Evolutionary conservation across 495 filamentous ascomycete genomes (phyloP), one percentile per base, ranked within the genome.

Genomic region (Massariosphaeria phaeospora): DNA sequence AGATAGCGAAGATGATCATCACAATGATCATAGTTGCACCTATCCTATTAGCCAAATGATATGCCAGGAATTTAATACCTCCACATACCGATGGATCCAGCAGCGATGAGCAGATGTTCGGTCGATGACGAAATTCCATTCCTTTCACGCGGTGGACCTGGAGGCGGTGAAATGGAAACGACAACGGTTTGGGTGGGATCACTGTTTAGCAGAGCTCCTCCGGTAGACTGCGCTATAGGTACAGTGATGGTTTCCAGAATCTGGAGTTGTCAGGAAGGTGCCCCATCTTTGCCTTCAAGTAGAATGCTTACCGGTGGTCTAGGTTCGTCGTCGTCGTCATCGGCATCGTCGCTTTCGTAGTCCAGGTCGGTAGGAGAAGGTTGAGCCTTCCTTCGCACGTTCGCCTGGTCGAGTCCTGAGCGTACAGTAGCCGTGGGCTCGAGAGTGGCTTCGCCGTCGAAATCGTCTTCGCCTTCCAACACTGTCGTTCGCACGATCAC

Each of bases 31-130:
- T 63, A 6, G 61, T 63, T 12, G 51, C 55, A 40, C 60, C 60
- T 63, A 38, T 24, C 18, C 27, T n/a, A 45, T 17, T 33, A 39
- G 33, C 39, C n/a, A 49, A 17, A 20, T 17, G 3, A 18, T n/a
- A 7, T 21, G 12, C 26, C 17, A 26, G 8, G 7, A n/a, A 2
- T 30, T 10, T 7, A 5, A 34, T 18, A 29, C 9, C 23, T 25
- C 10, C 2, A 31, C 44, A 5, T 49, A 64, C 61, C 56, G 45
- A 64, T 64, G 48, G 61, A 64, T 11, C 61, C 61, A 34, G 61
- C 61, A 15, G 61, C 61, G 20, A 64, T 64, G 26, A 64, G 48
- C 34, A 64, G 31, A 46, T 64, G 61, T 27, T 60, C 35, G 10
- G 61, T 64, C 0, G 57, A 57, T 18, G 41, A 21, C 18, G 61